Conservation (phyloP, 495 filamentous ascomycete genomes). For the Pyrenula massariospora region DNA sequence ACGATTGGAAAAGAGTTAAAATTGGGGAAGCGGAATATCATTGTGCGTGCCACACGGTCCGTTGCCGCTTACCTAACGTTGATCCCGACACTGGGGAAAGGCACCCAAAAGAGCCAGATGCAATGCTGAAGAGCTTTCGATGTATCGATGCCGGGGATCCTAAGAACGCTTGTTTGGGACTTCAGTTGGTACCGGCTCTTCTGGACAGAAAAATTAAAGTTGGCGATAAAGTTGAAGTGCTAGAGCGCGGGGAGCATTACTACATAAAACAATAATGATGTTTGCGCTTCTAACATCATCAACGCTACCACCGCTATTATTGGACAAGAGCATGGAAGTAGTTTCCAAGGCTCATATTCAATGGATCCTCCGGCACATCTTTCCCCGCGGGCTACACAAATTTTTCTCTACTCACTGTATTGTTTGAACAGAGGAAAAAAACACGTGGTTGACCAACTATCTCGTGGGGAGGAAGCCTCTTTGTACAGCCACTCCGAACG, state of each 20-base stretch:
- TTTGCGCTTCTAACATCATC: too few relatives aligned
- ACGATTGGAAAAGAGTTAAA: constrained; percentile 63
- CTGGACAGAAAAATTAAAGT: constrained; percentile 37
- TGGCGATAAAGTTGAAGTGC: constrained; percentile 47
- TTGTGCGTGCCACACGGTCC: constrained; percentile 61
- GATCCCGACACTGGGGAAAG: constrained; percentile 60
- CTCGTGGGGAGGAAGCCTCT: too few relatives aligned
- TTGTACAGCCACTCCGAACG: too few relatives aligned
- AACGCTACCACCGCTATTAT: too few relatives aligned
- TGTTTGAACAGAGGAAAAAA: too few relatives aligned
- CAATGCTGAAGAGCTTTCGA: constrained; percentile 55
- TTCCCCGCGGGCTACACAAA: too few relatives aligned
- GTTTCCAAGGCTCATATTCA: too few relatives aligned
- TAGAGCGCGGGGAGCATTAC: constrained; percentile 50
- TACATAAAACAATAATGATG: constrained; percentile 33
- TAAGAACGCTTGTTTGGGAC: constrained; percentile 64
- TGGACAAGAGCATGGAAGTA: too few relatives aligned
- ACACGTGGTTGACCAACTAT: too few relatives aligned
- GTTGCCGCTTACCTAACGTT: constrained; percentile 79
- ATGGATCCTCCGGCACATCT: too few relatives aligned
- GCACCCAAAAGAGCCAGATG: constrained; percentile 62
- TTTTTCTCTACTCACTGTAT: too few relatives aligned
- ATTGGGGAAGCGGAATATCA: constrained; percentile 41
- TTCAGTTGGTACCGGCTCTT: constrained; percentile 62
- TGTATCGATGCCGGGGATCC: constrained; percentile 63